phyloP scores from a whole-genome alignment of 2,329 filamentous ascomycete genomes.

The Tolypocladium pustulatum region DNA sequence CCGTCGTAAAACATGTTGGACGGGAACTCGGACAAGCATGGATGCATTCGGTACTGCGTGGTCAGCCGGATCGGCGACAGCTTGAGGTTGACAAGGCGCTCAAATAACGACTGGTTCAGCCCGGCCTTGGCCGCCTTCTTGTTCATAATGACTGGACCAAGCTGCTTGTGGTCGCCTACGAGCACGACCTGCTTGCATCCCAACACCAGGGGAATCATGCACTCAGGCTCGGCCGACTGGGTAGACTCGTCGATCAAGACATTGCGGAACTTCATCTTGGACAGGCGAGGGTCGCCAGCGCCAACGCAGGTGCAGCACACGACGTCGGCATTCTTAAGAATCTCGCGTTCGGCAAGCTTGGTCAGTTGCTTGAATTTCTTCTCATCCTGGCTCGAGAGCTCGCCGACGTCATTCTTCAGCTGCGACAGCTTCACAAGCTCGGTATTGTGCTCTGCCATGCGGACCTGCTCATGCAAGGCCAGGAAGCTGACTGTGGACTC shows the following conservation, averaged over 20 bases:
- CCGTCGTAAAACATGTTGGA: constrained; percentile 99
- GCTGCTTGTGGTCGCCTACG: constrained; percentile 94
- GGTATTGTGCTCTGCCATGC: constrained; percentile 92
- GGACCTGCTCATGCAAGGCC: constrained; percentile 91
- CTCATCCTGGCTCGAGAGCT: constrained; percentile 89
- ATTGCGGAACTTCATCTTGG: constrained; percentile 97
- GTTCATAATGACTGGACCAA: constrained; percentile 99
- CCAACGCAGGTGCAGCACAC: constrained; percentile 99
- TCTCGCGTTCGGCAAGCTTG: constrained; percentile 87
- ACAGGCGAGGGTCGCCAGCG: constrained; percentile 85
- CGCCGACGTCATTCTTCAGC: constrained; percentile 83
- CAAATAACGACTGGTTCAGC: constrained; percentile 95
- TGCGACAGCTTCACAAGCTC: constrained; percentile 88
- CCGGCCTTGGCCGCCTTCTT: constrained; percentile 98
- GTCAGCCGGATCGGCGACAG: constrained; percentile 87
- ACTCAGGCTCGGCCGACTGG: constrained; percentile 95
- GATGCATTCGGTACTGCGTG: constrained; percentile 98
- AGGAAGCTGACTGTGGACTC: constrained; percentile 97
- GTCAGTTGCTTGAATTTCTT: constrained; percentile 98
- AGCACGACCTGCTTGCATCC: constrained; percentile 99
- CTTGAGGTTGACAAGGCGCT: constrained; percentile 86
- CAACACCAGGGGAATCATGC: constrained; percentile 94
- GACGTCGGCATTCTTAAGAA: constrained; percentile 88
- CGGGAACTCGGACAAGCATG: constrained; percentile 90
- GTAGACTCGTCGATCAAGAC: constrained; percentile 98